These are phyloP conservation scores for Diaporthe sp. DNA, from an alignment of 2,329 filamentous ascomycete genomes.

Conservation along the genomic window DNA sequence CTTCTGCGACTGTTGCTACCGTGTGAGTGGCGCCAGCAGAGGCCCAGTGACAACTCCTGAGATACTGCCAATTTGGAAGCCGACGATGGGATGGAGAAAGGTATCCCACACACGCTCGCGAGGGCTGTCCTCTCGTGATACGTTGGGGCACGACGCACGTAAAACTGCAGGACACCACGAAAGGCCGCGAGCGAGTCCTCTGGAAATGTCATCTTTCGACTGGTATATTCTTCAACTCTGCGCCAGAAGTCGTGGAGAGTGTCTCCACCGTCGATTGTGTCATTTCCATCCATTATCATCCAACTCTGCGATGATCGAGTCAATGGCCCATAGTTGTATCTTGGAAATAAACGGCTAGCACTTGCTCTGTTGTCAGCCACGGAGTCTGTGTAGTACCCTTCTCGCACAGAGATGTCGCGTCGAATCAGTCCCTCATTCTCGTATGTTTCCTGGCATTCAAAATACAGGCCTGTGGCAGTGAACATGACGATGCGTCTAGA, in stretches of 20 bases:
- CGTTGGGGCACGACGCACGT: neutral
- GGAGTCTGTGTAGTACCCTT: neutral
- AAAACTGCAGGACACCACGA: neutral
- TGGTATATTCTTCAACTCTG: neutral
- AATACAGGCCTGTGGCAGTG: neutral
- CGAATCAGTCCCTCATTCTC: neutral
- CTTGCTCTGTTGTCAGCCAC: neutral
- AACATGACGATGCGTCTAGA: neutral
- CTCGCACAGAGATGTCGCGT: neutral
- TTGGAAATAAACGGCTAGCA: neutral
- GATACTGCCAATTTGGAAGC: neutral
- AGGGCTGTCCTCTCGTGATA: neutral
- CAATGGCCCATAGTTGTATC: neutral
- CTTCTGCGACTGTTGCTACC: neutral
- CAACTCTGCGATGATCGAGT: neutral
- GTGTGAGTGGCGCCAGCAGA: neutral
- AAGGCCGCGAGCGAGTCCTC: neutral
- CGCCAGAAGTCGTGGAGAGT: neutral
- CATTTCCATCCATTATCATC: neutral
- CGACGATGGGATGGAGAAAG: neutral
- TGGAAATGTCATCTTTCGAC: conserved; percentile 1
- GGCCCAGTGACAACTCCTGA: neutral
- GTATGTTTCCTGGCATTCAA: neutral
- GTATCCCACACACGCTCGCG: neutral
- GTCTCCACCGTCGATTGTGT: too few species aligned